Evolutionary conservation across 768 basidiomycete genomes (phyloP).

Genomic region (Megacollybia marginata): DNA sequence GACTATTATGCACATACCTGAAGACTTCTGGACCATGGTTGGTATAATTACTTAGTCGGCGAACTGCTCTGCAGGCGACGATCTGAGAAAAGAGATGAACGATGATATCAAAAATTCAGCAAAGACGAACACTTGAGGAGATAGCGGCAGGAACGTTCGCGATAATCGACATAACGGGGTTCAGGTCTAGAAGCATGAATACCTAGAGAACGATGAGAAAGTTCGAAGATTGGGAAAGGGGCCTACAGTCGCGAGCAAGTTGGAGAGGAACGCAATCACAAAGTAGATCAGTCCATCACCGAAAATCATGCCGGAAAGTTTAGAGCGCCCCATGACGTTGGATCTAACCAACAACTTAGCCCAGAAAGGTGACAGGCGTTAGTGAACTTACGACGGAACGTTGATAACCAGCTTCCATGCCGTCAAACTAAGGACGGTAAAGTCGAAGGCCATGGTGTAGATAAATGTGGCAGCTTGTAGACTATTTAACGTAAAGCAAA

Average conservation of each 20-base stretch:
- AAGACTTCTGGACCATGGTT: slow-evolving; percentile 23
- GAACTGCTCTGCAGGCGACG: slow-evolving; percentile 41
- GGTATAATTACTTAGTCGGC: slow-evolving; percentile 35
- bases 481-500: slow-evolving; percentile 45
- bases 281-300: slow-evolving; percentile 71
- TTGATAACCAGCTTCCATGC: slow-evolving; percentile 50
- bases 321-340: slow-evolving; percentile 16
- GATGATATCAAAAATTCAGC: neutral
- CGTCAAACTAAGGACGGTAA: slow-evolving; percentile 54
- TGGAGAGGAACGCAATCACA: slow-evolving; percentile 69
- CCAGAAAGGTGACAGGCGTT: slow-evolving; percentile 53
- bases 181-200: slow-evolving; percentile 47
- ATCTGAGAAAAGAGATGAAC: slow-evolving; percentile 21
- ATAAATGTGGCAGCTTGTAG: slow-evolving; percentile 62
- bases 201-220: slow-evolving; percentile 17
- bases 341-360: slow-evolving; percentile 50
- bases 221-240: neutral
- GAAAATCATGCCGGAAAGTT: slow-evolving; percentile 31
- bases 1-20: slow-evolving; percentile 20
- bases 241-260: slow-evolving; percentile 48
- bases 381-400: slow-evolving; percentile 21
- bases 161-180: slow-evolving; percentile 44
- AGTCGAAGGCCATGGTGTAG: slow-evolving; percentile 71
- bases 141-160: slow-evolving; percentile 40
- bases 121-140: slow-evolving; percentile 28